Conservation (phyloP, 495 filamentous ascomycete species). For the Penicillium herquei region DNA sequence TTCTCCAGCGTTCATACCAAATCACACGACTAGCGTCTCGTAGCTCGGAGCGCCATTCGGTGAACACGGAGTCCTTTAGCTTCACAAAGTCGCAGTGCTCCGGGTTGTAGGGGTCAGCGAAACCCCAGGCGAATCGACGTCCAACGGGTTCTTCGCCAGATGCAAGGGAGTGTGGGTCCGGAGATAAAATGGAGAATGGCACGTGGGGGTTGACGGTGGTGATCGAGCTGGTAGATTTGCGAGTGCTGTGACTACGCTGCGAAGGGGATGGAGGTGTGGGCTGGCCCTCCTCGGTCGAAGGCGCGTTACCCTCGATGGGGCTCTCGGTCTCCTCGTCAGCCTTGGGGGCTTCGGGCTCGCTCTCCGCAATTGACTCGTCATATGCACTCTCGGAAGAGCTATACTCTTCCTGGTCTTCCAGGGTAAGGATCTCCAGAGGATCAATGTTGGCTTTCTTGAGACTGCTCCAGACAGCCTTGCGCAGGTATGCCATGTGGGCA, state of each 20-base stretch:
- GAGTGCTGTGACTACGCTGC: conserved; percentile 26
- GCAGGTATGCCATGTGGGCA: conserved; percentile 89
- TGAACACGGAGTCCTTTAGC: conserved; percentile 88
- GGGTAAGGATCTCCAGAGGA: conserved; percentile 78
- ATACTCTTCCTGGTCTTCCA: conserved; percentile 74
- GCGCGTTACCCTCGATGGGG: background rate
- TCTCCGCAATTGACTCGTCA: conserved; percentile 28
- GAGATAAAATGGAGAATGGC: conserved; percentile 90
- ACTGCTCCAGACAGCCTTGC: conserved; percentile 84
- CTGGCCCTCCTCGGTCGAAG: background rate
- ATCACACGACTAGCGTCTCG: conserved; percentile 87
- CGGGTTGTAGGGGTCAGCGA: conserved; percentile 86
- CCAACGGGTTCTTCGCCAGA: conserved; percentile 59
- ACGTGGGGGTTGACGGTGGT: conserved; percentile 45
- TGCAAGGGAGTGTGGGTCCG: conserved; percentile 81
- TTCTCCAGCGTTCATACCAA: conserved; percentile 98
- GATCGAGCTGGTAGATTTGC: conserved; percentile 22
- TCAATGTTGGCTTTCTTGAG: conserved; percentile 84
- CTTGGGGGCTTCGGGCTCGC: conserved; percentile 28
- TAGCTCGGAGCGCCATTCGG: conserved; percentile 87
- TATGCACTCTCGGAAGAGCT: conserved; percentile 59
- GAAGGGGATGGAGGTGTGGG: conserved; percentile 12
- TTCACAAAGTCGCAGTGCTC: conserved; percentile 94
- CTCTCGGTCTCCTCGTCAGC: conserved; percentile 1
- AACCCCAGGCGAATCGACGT: conserved; percentile 92